Conservation (phyloP, 305 asterid genomes). For the Solanum chacoense region DNA sequence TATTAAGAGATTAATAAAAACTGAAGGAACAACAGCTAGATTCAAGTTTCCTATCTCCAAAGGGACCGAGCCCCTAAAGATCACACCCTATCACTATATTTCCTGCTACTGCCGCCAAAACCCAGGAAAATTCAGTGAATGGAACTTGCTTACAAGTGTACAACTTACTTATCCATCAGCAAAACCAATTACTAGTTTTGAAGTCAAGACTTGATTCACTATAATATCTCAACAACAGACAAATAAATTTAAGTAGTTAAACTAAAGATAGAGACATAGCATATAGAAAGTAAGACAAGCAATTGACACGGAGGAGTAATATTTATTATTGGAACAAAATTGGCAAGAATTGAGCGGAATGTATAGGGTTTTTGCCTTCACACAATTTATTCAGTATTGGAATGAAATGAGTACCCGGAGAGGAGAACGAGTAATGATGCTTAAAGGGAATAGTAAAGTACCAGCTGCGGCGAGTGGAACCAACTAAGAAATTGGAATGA, state of each 20-base stretch:
- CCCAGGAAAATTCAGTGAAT: not conserved
- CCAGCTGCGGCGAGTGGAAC: constrained; percentile 38
- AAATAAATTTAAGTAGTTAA: not conserved
- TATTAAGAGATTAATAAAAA: not conserved
- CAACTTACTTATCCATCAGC: not conserved
- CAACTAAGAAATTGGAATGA: constrained; percentile 28
- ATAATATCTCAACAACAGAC: not conserved
- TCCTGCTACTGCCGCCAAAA: not conserved
- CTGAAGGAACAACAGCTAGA: not conserved
- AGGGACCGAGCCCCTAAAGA: not conserved
- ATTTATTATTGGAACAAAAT: not conserved
- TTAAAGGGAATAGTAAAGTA: constrained; percentile 4
- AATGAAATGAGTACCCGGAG: not conserved
- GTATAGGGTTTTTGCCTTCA: not conserved
- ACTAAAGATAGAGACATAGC: not conserved
- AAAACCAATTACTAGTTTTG: not conserved
- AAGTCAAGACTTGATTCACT: not conserved
- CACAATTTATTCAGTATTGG: not conserved
- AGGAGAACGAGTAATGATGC: not conserved
- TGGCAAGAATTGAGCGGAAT: not conserved
- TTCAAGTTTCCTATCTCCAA: not conserved
- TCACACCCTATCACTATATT: not conserved
- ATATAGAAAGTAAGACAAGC: not conserved
- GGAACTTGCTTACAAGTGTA: not conserved
- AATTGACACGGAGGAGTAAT: not conserved